Evolutionary conservation across 345 rosid species (phyloP).

Genomic region (Cardamine occulta): DNA sequence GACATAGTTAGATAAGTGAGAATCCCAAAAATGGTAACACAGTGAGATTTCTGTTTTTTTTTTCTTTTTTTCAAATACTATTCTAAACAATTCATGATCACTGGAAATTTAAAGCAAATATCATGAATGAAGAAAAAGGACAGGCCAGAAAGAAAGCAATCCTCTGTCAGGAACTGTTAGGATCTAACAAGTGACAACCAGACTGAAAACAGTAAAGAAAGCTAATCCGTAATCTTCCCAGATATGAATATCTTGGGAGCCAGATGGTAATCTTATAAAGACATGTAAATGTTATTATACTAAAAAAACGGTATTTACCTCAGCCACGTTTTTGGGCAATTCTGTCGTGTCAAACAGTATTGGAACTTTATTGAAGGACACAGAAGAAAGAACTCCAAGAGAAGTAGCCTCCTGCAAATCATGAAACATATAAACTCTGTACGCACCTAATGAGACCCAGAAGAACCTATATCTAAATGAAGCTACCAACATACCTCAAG

Average conservation of each 20-base stretch:
- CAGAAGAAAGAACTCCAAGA: constrained; percentile 64
- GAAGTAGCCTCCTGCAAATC: constrained; percentile 78
- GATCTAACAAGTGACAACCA: constrained; percentile 8
- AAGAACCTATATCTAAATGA: constrained; percentile 25
- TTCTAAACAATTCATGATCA: background rate
- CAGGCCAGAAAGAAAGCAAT: background rate
- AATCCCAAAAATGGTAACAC: constrained; percentile 2
- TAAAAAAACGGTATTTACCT: constrained; percentile 48
- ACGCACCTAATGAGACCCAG: constrained; percentile 6
- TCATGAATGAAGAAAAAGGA: background rate
- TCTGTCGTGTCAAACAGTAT: constrained; percentile 63
- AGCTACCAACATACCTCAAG: constrained; percentile 65
- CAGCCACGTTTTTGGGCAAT: constrained; percentile 58
- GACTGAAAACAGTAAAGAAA: background rate
- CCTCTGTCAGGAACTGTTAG: constrained; percentile 5
- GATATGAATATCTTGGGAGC: constrained; percentile 1
- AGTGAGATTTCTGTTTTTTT: background rate
- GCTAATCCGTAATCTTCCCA: constrained; percentile 12
- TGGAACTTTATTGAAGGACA: constrained; percentile 68
- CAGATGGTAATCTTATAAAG: constrained; percentile 18
- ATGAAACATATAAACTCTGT: constrained; percentile 4
- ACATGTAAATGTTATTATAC: background rate
- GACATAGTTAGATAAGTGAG: constrained; percentile 11
- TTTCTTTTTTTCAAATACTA: background rate
- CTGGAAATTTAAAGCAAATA: background rate